Evolutionary conservation across 345 rosid genomes (phyloP), one percentile per base, ranked within the genome.

Genomic region (Eucalyptus marginata): DNA sequence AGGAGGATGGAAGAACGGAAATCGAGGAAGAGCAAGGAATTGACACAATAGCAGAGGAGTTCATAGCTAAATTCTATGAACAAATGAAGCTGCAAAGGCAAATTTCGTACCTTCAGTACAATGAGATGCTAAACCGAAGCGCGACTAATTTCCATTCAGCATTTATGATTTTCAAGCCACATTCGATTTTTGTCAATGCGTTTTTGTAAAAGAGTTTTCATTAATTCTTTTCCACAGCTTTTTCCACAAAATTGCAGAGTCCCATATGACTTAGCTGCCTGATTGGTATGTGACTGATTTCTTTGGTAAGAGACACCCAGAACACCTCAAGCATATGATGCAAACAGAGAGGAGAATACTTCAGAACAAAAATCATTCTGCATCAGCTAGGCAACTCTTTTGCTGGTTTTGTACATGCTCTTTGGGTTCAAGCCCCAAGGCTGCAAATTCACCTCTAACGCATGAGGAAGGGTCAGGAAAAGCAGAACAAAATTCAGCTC

Each of bases 21-120:
- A 88, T 76, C 1, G 87, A 18, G 6, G 99, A 95, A 54, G 88
- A 62, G 85, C 56, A 51, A 90, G 98, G 92, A 79, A 95, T 98
- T 86, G 99, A 98, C 90, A 88, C 89, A 4, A 51, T 93, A 91
- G 99, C 99, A 7, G 99, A 95, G 90, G 93, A 94, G 95, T 98
- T 96, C 89, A 98, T 96, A 86, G 95, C 95, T 27, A 92, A 93
- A 47, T 95, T 96, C 92, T 93, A 95, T 88, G 89, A 92, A 88
- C 96, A 96, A 89, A 94, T 98, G 89, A 98, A 93, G 94, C 92
- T 96, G 88, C 98, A 52, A 52, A 96, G 97, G 86, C 97, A 97
- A 93, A 88, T 94, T 86, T 98, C 98, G 11, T 94, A 92, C 91
- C 88, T 92, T 44, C 92, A 93, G 90, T 93, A 94, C 89, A 89